Percentiles rank a stretch among this genome's conserved stretches.
Evolutionary conservation across 805 yeast species (phyloP).

Genomic region (Yarrowia yakushimensis): DNA sequence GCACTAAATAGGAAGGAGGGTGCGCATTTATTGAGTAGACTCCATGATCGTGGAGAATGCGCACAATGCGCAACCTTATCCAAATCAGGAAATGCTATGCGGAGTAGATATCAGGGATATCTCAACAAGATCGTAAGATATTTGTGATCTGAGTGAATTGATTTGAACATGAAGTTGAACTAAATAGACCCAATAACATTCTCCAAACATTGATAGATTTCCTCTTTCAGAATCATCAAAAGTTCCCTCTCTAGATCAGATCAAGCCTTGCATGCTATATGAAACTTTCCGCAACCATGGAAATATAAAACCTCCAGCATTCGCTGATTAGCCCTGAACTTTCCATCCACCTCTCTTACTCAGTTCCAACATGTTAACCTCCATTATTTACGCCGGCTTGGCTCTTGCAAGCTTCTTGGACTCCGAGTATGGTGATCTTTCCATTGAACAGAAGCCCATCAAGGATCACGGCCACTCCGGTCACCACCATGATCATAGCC

Average conservation of each 20-base stretch:
- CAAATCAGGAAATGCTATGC: slow-evolving; percentile 24
- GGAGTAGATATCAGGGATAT: not conserved
- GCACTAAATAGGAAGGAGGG: not conserved
- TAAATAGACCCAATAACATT: too few relatives aligned
- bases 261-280: not conserved
- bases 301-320: not conserved
- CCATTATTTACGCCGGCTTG: not conserved
- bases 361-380: not conserved
- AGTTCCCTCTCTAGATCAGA: not conserved
- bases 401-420: slow-evolving; percentile 21
- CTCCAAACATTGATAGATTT: too few relatives aligned
- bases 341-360: not conserved
- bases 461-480: not conserved
- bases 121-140: not conserved
- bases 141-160: too few relatives aligned
- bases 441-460: slow-evolving; percentile 11
- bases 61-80: slow-evolving; percentile 9
- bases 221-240: too few relatives aligned
- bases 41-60: slow-evolving; percentile 14
- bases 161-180: not conserved
- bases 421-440: slow-evolving; percentile 19
- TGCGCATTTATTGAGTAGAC: not conserved
- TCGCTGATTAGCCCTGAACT: not conserved
- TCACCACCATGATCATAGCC: slow-evolving; percentile 2
- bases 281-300: not conserved